Percentiles rank a stretch among this genome's conserved stretches.
Conservation (phyloP, 768 basidiomycete species). For the Boletus sp. region DNA sequence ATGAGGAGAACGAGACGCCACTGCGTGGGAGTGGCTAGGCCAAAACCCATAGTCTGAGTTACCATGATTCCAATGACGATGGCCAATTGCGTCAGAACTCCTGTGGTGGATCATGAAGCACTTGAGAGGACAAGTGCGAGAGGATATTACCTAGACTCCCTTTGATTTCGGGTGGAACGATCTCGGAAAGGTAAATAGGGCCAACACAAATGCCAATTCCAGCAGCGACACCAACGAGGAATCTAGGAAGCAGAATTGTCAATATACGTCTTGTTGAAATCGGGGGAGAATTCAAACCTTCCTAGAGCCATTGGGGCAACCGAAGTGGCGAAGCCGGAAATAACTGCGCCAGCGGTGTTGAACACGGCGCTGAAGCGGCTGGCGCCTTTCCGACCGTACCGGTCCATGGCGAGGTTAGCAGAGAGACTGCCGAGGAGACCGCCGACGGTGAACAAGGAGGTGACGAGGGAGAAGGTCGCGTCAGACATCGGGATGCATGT, state of each 20-base stretch:
- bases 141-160: constrained; percentile 62
- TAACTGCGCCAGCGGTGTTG: constrained; percentile 53
- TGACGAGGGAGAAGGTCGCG: constrained; percentile 76
- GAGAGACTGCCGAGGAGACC: constrained; percentile 76
- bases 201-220: constrained; percentile 76
- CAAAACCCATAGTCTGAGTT: constrained; percentile 77
- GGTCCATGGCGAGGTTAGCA: constrained; percentile 69
- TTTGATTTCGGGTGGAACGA: constrained; percentile 73
- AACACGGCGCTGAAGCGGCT: constrained; percentile 56
- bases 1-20: constrained; percentile 74
- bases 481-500: constrained; percentile 81
- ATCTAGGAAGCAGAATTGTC: constrained; percentile 35
- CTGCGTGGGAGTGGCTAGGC: constrained; percentile 59
- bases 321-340: constrained; percentile 67
- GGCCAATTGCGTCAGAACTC: constrained; percentile 77
- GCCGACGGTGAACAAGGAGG: constrained; percentile 83
- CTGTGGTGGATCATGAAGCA: constrained; percentile 33
- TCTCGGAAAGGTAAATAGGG: constrained; percentile 83
- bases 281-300: constrained; percentile 44
- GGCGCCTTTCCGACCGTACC: constrained; percentile 68
- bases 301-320: constrained; percentile 59
- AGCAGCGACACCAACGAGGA: constrained; percentile 67
- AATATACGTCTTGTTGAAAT: not conserved
- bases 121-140: not conserved
- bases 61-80: constrained; percentile 86